Evolutionary conservation across 805 yeast species (phyloP), one percentile per base, ranked within the genome.

Genomic region (Wickerhamiella domercqiae): DNA sequence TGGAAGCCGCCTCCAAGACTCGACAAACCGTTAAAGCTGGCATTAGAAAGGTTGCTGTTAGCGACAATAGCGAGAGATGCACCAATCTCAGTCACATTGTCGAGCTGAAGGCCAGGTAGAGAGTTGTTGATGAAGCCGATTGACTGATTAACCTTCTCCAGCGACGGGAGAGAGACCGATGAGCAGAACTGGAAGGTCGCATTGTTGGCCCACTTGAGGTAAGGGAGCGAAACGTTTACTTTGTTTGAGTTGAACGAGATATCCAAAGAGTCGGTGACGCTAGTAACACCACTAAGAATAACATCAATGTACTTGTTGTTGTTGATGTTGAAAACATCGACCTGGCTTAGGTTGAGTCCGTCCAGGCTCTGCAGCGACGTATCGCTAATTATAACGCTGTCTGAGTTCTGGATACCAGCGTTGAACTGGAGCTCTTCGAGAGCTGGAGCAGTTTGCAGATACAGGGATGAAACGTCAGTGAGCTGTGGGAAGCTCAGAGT

Each of bases 1-100:
- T 71, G 76, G 61, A 90, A 80, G 62, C 95, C 98, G 72, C 98
- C 97, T 60, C 87, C 93, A 53, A 90, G 66, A 35, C 70, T 47
- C 44, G 75, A 67, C 62, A 90, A 73, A 57, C 68, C 60, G 37
- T 79, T 66, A 69, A 83, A 78, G 48, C 76, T 73, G 42, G 80
- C 49, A 50, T 65, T 68, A 52, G 71, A 70, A 60, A 90, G 73
- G 39, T 78, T 70, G 45, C 71, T 68, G 71, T 90, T 90, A 49
- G 76, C 66, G 58, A 64, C 64, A 54, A 90, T 63, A 47, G 86
- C 63, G 53, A 90, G 71, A 48, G 94, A 74, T 53, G 78, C 82
- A 59, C 95, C 95, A 54, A 87, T 68, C 25, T 63, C 43, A 39
- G 64, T 57, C 56, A 90, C 68, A 44, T 61, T 53, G 45, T 73